Conservation (phyloP, 1,284 basidiomycete genomes). For the Cystobasidium slooffiae region DNA sequence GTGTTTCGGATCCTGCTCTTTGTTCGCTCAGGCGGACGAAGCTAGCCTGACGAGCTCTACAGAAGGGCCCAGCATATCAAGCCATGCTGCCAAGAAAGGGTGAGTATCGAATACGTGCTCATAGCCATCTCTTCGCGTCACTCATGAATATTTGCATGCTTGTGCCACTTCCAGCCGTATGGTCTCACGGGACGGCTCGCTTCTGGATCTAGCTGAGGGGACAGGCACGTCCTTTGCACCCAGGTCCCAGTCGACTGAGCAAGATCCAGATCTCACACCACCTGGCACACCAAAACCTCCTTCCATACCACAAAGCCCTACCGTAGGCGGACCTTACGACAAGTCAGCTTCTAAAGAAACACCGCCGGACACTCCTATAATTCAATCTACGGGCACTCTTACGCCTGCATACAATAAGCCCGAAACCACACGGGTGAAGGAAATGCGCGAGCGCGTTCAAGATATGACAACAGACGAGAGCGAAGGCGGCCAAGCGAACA, state of each 20-base stretch:
- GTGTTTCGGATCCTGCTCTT: neutral
- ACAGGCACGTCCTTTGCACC: constrained; percentile 13
- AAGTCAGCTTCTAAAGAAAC: constrained; percentile 7
- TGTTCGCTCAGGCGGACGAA: constrained; percentile 16
- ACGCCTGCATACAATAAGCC: neutral
- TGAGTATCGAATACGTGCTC: neutral
- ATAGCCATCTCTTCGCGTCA: no score
- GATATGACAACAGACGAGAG: constrained; percentile 43
- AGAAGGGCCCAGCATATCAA: constrained; percentile 16
- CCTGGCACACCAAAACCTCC: constrained; percentile 29
- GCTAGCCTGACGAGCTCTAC: neutral
- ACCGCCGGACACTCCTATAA: constrained; percentile 27
- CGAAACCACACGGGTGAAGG: constrained; percentile 43
- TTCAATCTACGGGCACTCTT: neutral
- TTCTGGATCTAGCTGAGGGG: constrained; percentile 3
- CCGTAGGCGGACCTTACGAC: neutral
- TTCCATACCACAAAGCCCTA: constrained; percentile 12
- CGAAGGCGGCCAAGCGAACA: neutral
- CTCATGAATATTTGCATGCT: neutral
- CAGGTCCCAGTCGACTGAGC: neutral
- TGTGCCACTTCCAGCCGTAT: constrained; percentile 24
- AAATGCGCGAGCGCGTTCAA: constrained; percentile 43
- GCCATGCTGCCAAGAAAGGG: constrained; percentile 41
- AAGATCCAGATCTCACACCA: constrained; percentile 34
- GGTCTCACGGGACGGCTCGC: constrained; percentile 35